phyloP scores from a whole-genome alignment of 108 stramenopile species.

The Licmophora abbreviata region DNA sequence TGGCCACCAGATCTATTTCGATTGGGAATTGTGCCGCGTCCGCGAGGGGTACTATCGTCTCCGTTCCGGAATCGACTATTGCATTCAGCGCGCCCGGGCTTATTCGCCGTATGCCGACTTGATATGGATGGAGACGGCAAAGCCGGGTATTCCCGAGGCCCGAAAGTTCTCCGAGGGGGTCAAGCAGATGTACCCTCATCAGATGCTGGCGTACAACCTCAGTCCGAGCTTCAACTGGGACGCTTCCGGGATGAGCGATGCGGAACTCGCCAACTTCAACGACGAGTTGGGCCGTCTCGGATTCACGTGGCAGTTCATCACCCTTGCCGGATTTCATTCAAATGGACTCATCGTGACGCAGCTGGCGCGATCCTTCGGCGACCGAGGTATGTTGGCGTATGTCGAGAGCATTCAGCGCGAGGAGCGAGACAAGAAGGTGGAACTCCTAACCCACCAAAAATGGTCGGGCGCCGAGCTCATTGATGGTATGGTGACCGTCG shows the following conservation, averaged over 20 bases:
- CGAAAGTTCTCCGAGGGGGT: slow-evolving; percentile 72
- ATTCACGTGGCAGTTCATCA: slow-evolving; percentile 94
- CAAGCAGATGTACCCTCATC: slow-evolving; percentile 56
- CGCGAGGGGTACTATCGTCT: slow-evolving; percentile 93
- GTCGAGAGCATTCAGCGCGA: slow-evolving; percentile 89
- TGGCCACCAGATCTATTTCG: slow-evolving; percentile 63
- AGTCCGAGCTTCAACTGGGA: slow-evolving; percentile 96
- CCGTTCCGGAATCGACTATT: slow-evolving; percentile 86
- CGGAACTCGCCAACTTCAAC: slow-evolving; percentile 77
- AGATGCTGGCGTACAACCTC: slow-evolving; percentile 95
- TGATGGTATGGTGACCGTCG: slow-evolving; percentile 86
- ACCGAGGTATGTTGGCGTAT: slow-evolving; percentile 87
- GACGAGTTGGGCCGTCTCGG: slow-evolving; percentile 86
- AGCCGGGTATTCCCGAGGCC: slow-evolving; percentile 74
- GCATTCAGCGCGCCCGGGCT: slow-evolving; percentile 85
- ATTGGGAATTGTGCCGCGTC: slow-evolving; percentile 90
- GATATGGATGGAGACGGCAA: slow-evolving; percentile 94
- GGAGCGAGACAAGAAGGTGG: slow-evolving; percentile 82
- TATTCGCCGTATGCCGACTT: slow-evolving; percentile 87
- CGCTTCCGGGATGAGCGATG: slow-evolving; percentile 85
- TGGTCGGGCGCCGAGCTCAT: slow-evolving; percentile 95
- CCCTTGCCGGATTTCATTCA: slow-evolving; percentile 92
- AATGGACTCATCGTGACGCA: slow-evolving; percentile 87
- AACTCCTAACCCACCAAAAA: slow-evolving; percentile 88
- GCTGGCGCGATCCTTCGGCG: slow-evolving; percentile 80